Conservation (phyloP, 139 green algal genomes). For the Chara braunii region DNA sequence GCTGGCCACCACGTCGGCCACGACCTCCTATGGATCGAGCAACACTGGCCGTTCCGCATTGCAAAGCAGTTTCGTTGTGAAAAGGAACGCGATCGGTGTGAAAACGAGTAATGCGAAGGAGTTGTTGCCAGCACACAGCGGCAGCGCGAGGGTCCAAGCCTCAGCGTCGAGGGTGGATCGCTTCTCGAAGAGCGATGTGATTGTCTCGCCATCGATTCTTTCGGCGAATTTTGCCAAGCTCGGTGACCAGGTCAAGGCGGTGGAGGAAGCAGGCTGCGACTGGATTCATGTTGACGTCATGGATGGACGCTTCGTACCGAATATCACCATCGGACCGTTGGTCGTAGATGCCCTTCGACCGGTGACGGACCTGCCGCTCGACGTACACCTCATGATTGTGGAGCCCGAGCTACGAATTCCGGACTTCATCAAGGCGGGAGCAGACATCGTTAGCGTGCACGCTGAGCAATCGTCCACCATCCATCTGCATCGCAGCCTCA, state of each 20-base stretch:
- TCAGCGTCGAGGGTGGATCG: constrained; percentile 49
- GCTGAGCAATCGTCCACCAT: constrained; percentile 79
- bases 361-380: constrained; percentile 88
- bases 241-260: constrained; percentile 79
- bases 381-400: constrained; percentile 98
- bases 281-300: constrained; percentile 97
- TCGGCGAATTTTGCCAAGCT: constrained; percentile 91
- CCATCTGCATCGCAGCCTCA: constrained; percentile 87
- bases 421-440: constrained; percentile 93
- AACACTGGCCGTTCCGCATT: no score
- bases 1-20: no score
- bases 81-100: no score
- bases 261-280: constrained; percentile 86
- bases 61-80: no score
- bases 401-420: constrained; percentile 91
- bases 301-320: constrained; percentile 94
- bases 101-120: no score
- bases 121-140: no score
- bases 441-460: constrained; percentile 97
- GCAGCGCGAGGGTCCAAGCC: no score
- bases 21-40: no score
- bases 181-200: constrained; percentile 51
- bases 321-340: constrained; percentile 98
- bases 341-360: constrained; percentile 91
- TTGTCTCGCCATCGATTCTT: constrained; percentile 89